Percentiles rank a stretch among this genome's conserved stretches.
These are phyloP conservation scores for Fagus sylvatica DNA, from an alignment of 306 rosid genomes.

Conservation along the genomic window DNA sequence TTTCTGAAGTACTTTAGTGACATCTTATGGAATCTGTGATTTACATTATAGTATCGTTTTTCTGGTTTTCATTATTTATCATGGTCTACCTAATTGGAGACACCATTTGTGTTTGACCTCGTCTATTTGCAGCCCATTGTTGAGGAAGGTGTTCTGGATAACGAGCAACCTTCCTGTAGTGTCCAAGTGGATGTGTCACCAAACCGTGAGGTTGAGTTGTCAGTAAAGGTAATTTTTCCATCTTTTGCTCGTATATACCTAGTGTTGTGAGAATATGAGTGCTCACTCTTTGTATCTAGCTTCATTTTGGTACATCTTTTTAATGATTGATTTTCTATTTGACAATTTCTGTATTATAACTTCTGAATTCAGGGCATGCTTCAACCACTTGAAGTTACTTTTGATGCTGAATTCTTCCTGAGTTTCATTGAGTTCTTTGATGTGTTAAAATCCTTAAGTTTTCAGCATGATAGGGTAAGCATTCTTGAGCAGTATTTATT, in stretches of 20 bases:
- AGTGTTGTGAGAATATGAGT: slow-evolving; percentile 20
- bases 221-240: slow-evolving; percentile 59
- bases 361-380: slow-evolving; percentile 59
- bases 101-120: slow-evolving; percentile 14
- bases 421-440: slow-evolving; percentile 52
- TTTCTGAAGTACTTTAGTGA: background rate
- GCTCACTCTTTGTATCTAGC: slow-evolving; percentile 17
- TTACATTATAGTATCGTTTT: background rate
- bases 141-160: slow-evolving; percentile 35
- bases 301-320: background rate
- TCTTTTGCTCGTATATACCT: slow-evolving; percentile 18
- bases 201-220: slow-evolving; percentile 46
- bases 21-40: background rate
- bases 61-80: background rate
- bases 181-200: slow-evolving; percentile 60
- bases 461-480: slow-evolving; percentile 79
- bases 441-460: slow-evolving; percentile 54
- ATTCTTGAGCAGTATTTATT: background rate
- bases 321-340: background rate
- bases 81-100: background rate
- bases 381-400: slow-evolving; percentile 63
- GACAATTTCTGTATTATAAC: slow-evolving; percentile 6
- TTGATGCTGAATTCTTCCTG: slow-evolving; percentile 47
- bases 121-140: slow-evolving; percentile 50
- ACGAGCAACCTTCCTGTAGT: slow-evolving; percentile 47